phyloP scores from a whole-genome alignment of 2,329 filamentous ascomycete genomes.

The Metarhizium guizhouense region DNA sequence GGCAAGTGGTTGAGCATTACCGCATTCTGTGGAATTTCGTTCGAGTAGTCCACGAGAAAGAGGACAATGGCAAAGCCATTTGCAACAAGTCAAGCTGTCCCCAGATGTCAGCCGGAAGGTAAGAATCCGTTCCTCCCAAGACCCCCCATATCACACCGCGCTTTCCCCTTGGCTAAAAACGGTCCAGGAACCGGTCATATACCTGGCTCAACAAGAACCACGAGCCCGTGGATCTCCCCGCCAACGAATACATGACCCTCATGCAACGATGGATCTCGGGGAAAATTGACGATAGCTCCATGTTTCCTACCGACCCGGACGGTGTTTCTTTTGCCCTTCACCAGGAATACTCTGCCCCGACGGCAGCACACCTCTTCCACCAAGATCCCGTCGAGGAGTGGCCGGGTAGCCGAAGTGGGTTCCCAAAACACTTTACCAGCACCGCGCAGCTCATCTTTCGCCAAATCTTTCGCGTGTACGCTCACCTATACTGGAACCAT shows the following conservation, averaged over 20 bases:
- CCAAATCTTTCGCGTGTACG: constrained; percentile 94
- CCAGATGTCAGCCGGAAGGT: constrained; percentile 90
- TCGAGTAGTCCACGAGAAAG: constrained; percentile 76
- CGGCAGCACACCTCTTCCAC: constrained; percentile 41
- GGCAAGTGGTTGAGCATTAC: constrained; percentile 75
- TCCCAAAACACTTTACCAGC: constrained; percentile 72
- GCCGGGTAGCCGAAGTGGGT: constrained; percentile 81
- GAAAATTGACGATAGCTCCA: constrained; percentile 75
- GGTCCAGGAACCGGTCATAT: constrained; percentile 70
- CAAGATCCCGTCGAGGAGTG: constrained; percentile 51
- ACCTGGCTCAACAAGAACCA: constrained; percentile 74
- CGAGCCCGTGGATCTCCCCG: constrained; percentile 78
- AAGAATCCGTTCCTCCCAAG: neutral
- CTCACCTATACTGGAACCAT: constrained; percentile 92
- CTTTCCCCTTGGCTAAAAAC: neutral
- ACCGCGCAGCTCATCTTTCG: constrained; percentile 86
- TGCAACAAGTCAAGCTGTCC: constrained; percentile 81
- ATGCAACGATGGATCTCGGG: constrained; percentile 92
- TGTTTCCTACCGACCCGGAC: constrained; percentile 76
- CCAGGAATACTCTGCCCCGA: constrained; percentile 35
- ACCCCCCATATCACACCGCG: neutral
- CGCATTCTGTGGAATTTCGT: constrained; percentile 84
- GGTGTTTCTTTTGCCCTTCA: constrained; percentile 52
- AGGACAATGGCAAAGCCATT: constrained; percentile 65
- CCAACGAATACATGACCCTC: constrained; percentile 80